Evolutionary conservation across 768 basidiomycete genomes (phyloP).

Genomic region (Phaeolepiota aurea): DNA sequence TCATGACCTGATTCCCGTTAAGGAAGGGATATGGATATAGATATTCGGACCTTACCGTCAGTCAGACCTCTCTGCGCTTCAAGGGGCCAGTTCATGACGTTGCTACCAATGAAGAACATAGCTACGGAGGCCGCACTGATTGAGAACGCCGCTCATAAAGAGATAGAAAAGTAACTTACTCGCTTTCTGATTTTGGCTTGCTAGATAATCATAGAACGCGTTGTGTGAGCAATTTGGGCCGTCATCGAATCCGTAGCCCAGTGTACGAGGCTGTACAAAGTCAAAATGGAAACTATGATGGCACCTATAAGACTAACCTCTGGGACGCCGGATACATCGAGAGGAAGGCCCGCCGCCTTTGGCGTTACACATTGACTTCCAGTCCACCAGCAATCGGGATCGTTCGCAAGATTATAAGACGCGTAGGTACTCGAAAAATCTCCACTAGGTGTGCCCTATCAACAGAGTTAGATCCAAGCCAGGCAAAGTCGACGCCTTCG

Average conservation of each 20-base stretch:
- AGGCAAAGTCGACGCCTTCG: background rate
- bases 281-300: background rate
- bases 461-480: background rate
- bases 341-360: slow-evolving; percentile 31
- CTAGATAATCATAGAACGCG: slow-evolving; percentile 48
- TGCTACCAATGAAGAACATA: slow-evolving; percentile 58
- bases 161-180: slow-evolving; percentile 31
- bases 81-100: slow-evolving; percentile 45
- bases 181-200: slow-evolving; percentile 47
- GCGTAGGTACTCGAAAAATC: slow-evolving; percentile 22
- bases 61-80: slow-evolving; percentile 44
- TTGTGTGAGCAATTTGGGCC: slow-evolving; percentile 63
- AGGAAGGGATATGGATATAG: background rate
- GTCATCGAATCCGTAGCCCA: slow-evolving; percentile 58
- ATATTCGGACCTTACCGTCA: slow-evolving; percentile 29
- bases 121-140: slow-evolving; percentile 21
- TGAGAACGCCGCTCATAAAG: too few species aligned
- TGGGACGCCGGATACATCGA: slow-evolving; percentile 38
- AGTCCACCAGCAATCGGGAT: slow-evolving; percentile 52
- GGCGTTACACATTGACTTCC: slow-evolving; percentile 34
- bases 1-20: slow-evolving; percentile 34
- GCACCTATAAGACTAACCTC: slow-evolving; percentile 25
- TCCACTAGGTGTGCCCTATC: slow-evolving; percentile 16
- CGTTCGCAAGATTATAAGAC: slow-evolving; percentile 24
- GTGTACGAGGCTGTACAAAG: slow-evolving; percentile 33